Evolutionary conservation across 371 early-diverging fungal genomes (phyloP).

Genomic region (Apophysomyces variabilis): DNA sequence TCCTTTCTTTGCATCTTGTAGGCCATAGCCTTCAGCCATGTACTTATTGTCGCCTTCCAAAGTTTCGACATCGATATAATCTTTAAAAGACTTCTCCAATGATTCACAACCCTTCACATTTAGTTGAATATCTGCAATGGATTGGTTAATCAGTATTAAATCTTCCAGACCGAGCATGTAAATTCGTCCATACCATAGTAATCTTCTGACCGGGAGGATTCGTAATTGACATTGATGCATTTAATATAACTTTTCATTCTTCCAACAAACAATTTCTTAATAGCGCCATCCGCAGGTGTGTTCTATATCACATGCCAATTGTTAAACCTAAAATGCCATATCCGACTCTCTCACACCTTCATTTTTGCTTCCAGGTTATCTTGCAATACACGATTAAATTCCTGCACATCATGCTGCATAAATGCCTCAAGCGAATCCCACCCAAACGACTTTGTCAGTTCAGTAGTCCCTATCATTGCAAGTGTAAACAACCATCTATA

Average conservation of each 20-base stretch:
- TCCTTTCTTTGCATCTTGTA: constrained; percentile 97
- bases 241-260: constrained; percentile 95
- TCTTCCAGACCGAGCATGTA: neutral
- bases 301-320: constrained; percentile 47
- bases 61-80: constrained; percentile 89
- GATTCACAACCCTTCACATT: constrained; percentile 94
- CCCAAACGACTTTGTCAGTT: constrained; percentile 95
- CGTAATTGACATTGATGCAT: constrained; percentile 93
- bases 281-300: constrained; percentile 92
- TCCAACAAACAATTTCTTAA: constrained; percentile 89
- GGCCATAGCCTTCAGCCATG: constrained; percentile 93
- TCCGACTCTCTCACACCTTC: constrained; percentile 42
- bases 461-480: constrained; percentile 73
- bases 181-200: constrained; percentile 37
- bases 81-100: constrained; percentile 90
- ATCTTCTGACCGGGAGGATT: constrained; percentile 88
- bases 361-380: constrained; percentile 95
- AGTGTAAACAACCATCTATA: neutral
- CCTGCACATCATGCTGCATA: constrained; percentile 98
- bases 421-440: constrained; percentile 96
- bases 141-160: neutral
- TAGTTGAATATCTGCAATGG: constrained; percentile 85
- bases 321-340: neutral
- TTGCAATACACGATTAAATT: constrained; percentile 95
- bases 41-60: constrained; percentile 99